Conservation (phyloP, 2,329 filamentous ascomycete species). For the Claviceps sp. region DNA sequence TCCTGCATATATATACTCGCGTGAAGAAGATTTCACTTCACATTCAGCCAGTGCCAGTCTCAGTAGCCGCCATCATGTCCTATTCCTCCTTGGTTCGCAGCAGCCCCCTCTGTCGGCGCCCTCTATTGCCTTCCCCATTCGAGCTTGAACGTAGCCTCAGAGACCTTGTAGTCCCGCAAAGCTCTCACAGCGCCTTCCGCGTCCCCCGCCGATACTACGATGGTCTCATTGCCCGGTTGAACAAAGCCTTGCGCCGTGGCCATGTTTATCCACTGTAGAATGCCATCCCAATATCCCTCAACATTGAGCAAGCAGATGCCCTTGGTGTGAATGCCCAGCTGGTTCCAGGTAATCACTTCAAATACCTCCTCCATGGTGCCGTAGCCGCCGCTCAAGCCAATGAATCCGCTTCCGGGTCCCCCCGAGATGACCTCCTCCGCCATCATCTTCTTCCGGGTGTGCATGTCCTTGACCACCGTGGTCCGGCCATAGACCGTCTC, state of each 20-base stretch:
- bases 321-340: slow-evolving; percentile 76
- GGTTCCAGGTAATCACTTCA: slow-evolving; percentile 87
- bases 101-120: neutral
- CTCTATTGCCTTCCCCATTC: slow-evolving; percentile 60
- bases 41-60: too few relatives aligned
- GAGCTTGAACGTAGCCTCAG: slow-evolving; percentile 63
- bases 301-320: slow-evolving; percentile 78
- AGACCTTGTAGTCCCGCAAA: slow-evolving; percentile 62
- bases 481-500: slow-evolving; percentile 62
- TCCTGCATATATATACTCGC: too few relatives aligned
- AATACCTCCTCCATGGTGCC: slow-evolving; percentile 95
- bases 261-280: slow-evolving; percentile 68
- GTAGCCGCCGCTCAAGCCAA: slow-evolving; percentile 79
- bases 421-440: slow-evolving; percentile 72
- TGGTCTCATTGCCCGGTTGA: slow-evolving; percentile 52
- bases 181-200: slow-evolving; percentile 59
- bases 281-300: slow-evolving; percentile 81
- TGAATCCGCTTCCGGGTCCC: slow-evolving; percentile 74
- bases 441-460: slow-evolving; percentile 91
- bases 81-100: too few relatives aligned
- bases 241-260: slow-evolving; percentile 71
- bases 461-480: slow-evolving; percentile 89
- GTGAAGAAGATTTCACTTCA: too few relatives aligned
- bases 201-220: slow-evolving; percentile 63
- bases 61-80: too few relatives aligned